Conservation (phyloP, 768 basidiomycete genomes). For the Neoboletus magnificus region DNA sequence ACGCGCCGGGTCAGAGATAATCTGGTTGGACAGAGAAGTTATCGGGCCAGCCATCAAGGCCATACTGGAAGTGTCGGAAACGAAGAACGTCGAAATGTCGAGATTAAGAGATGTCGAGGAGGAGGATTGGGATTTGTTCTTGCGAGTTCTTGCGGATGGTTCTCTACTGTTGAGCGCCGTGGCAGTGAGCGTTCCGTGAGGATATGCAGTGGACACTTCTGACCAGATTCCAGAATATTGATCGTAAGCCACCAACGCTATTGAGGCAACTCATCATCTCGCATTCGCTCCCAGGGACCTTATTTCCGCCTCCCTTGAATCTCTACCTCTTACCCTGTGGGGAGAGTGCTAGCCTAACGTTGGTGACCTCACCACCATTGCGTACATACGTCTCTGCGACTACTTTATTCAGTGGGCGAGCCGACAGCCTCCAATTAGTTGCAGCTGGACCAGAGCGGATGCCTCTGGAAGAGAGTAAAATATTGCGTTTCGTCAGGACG, state of each 20-base stretch:
- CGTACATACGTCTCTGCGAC: conserved; percentile 57
- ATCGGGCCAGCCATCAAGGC: conserved; percentile 47
- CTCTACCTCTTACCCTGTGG: conserved; percentile 53
- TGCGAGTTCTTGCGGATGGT: conserved; percentile 68
- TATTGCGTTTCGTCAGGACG: conserved; percentile 68
- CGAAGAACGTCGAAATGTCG: conserved; percentile 22
- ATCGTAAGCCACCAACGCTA: conserved; percentile 81
- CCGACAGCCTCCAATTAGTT: conserved; percentile 49
- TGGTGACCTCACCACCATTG: conserved; percentile 68
- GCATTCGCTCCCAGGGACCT: conserved; percentile 50
- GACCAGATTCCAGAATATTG: conserved; percentile 64
- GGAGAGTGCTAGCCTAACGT: conserved; percentile 42
- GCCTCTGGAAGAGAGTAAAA: conserved; percentile 47
- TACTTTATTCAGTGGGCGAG: conserved; percentile 57
- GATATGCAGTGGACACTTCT: background rate
- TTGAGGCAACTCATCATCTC: conserved; percentile 72
- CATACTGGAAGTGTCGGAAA: conserved; percentile 36
- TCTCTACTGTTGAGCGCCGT: conserved; percentile 72
- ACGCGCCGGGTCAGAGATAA: conserved; percentile 47
- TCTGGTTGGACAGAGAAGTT: conserved; percentile 67
- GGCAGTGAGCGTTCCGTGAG: conserved; percentile 47
- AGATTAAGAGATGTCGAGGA: conserved; percentile 61
- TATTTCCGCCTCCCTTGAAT: conserved; percentile 47
- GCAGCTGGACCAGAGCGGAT: conserved; percentile 40
- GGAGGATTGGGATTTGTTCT: conserved; percentile 77